A percentile compares a stretch with the other conserved stretches of the same genome.
Conservation (phyloP, 768 basidiomycete genomes). For the Botryobasidium botryosum region DNA sequence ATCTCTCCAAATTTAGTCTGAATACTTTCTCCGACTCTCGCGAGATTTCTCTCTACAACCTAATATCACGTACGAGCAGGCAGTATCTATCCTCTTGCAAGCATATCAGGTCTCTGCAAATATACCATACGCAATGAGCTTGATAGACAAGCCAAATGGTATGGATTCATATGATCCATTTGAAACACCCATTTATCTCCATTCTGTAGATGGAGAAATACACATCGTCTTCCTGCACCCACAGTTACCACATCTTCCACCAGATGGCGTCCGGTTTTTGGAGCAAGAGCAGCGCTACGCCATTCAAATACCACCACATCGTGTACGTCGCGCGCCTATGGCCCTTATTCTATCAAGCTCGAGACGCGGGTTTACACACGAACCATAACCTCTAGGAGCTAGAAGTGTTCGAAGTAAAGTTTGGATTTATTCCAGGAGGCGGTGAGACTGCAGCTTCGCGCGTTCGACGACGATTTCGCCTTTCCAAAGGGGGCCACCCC, state of each 20-base stretch:
- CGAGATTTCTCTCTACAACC: background rate
- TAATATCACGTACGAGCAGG: background rate
- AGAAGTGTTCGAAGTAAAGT: conserved; percentile 57
- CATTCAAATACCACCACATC: conserved; percentile 32
- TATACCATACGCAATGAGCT: background rate
- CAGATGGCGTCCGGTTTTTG: conserved; percentile 61
- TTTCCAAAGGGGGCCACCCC: conserved; percentile 54
- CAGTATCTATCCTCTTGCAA: background rate
- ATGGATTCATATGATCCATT: background rate
- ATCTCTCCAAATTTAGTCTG: background rate
- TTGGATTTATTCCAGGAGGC: conserved; percentile 55
- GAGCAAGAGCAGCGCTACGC: conserved; percentile 49
- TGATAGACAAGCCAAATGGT: conserved; percentile 1
- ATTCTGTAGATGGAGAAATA: conserved; percentile 39
- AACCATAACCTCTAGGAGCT: conserved; percentile 36
- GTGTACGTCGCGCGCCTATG: too few species aligned
- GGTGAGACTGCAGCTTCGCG: conserved; percentile 49
- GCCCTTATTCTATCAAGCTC: background rate
- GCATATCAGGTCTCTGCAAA: background rate
- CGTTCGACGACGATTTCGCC: conserved; percentile 50
- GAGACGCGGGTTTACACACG: background rate
- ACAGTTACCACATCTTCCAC: conserved; percentile 39
- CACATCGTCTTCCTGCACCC: conserved; percentile 45
- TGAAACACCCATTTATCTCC: background rate
- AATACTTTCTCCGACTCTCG: background rate